Evolutionary conservation across 129 eudicot species (phyloP), one percentile per base, ranked within the genome.

Genomic region (Pittosporum tobira): DNA sequence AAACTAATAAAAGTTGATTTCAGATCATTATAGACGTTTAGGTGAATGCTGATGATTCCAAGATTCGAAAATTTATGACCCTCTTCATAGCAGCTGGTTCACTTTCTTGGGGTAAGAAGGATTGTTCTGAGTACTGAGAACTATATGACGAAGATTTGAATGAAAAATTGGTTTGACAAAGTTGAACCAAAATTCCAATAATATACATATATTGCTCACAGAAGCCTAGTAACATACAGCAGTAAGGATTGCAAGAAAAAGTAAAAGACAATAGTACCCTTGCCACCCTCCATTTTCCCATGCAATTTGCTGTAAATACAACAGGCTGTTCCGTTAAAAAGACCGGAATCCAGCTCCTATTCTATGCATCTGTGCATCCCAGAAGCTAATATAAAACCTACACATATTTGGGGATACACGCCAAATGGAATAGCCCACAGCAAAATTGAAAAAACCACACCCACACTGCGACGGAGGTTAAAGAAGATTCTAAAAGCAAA

Each of bases 251-350:
- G 30, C 48, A 59, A 40, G 14, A 7, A 11, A 37, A 18, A 14
- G 42, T 20, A 47, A 50, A 51, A 63, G 43, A 48, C 30, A 51
- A 22, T 21, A 45, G 45, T 47, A 66, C 48, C 64, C 19, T 66
- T n/a, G n/a, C 53, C 4, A 21, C 62, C 26, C 71, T 2, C 48
- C 66, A 29, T 16, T 30, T 55, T 38, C 15, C 15, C 26, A 10
- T 56, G 19, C 69, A 48, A 52, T 54, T 26, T 45, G 36, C 59
- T 45, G 64, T 44, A 31, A 50, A 51, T 68, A 68, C 73, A 56
- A 67, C 77, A 72, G 66, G 80, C 80, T 62, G 76, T 46, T 62
- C 85, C 76, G 73, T 34, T 12, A 72, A 79, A 79, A 73, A 67
- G 46, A 59, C 74, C 70, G 82, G 83, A 73, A 73, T 65, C 73